These are phyloP conservation scores for Apiospora sp. DNA, from an alignment of 2,329 filamentous ascomycete species.

Conservation along the genomic window DNA sequence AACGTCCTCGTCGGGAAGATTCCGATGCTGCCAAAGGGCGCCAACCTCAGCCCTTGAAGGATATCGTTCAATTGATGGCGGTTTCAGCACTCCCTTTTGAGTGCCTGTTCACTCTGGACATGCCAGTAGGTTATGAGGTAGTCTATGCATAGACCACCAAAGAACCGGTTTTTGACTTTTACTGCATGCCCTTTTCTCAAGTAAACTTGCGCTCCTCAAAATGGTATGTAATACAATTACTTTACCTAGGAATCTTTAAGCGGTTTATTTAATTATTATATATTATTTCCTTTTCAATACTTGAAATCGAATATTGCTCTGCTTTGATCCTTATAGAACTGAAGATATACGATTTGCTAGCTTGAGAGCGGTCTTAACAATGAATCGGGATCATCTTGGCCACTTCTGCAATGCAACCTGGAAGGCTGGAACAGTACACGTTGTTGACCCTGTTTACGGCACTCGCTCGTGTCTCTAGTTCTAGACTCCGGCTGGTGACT, in stretches of 20 bases:
- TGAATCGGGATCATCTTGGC: conserved; percentile 18
- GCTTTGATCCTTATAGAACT: too few species aligned
- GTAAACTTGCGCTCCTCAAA: too few species aligned
- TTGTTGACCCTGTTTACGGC: conserved; percentile 9
- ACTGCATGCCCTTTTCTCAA: background rate
- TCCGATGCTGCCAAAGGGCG: background rate
- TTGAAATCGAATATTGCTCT: too few species aligned
- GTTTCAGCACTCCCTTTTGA: conserved; percentile 3
- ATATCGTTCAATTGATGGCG: background rate
- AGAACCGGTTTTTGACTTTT: conserved; percentile 4
- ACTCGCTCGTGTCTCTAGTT: conserved; percentile 9
- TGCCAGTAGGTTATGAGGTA: background rate
- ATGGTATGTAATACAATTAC: too few species aligned
- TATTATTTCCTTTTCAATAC: too few species aligned
- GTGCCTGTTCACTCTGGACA: background rate
- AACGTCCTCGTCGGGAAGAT: background rate
- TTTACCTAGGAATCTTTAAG: too few species aligned
- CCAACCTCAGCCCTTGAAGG: background rate
- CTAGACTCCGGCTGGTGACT: conserved; percentile 10
- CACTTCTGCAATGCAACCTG: conserved; percentile 19
- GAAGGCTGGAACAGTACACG: conserved; percentile 6
- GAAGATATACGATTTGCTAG: too few species aligned
- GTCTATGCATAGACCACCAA: background rate
- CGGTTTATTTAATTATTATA: too few species aligned
- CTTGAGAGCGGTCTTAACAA: background rate